Base-by-base conservation (phyloP, 345 rosid genomes). In the Turnera subulata region DNA sequence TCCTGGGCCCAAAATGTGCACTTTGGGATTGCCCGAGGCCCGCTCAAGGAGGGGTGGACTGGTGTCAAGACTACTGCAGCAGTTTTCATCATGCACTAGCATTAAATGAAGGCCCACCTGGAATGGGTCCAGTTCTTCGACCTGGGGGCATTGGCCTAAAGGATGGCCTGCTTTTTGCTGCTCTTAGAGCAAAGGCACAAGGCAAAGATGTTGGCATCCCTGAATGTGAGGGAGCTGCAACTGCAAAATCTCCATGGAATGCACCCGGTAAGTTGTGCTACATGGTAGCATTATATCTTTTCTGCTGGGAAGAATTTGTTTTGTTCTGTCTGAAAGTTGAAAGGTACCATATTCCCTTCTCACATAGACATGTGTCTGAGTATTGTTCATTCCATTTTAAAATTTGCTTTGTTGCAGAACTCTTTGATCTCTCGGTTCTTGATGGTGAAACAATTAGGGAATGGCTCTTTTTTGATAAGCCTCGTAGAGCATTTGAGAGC, bases 1-100 rank as follows among this genome's bases (percentile, higher is more conserved):
- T 87, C 78, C 66, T 94, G 60, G 97, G 99, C 45, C 97, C 99
- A 14, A 94, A 84, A 71, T 94, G 99, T 73, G 87, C 97, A 1
- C 97, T 94, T 70, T 94, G 97, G 99, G 99, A 93, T 72, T 93
- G 99, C 52, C 88, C 97, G 18, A 77, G 99, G 68, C 99, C 99
- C 53, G 87, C 91, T 66, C 97, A 82, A 73, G 96, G 69, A 23
- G 75, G 89, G 22, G 67, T 80, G 53, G 96, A 80, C 46, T 84
- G 95, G 96, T 87, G 62, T 71, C 92, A 74, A 71, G 90, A 90
- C 64, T 90, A 87, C 71, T 93, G 99, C 78, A 90, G 96, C 68
- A 82, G 84, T 72, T 94, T 85, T 76, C 99, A 94, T 53, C 92
- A 83, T 52, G 80, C 80, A 18, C 56, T 94, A 15, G 99, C 99